Percentiles rank a stretch among this genome's conserved stretches.
These are phyloP conservation scores for Cornus controversa DNA, from an alignment of 148 eudicot genomes.

Conservation along the genomic window DNA sequence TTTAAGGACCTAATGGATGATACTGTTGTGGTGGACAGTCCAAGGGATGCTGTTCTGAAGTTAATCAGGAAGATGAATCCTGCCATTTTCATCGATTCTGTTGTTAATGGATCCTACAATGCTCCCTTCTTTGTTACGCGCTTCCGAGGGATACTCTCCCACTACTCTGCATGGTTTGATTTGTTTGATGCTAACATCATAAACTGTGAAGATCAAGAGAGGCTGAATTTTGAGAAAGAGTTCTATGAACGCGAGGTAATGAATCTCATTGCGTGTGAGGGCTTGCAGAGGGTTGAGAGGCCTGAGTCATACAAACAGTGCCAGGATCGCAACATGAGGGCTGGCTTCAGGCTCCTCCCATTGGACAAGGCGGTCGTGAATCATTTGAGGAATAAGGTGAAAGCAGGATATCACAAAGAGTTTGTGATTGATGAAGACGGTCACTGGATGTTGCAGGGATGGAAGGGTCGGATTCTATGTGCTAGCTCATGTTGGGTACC, in stretches of 20 bases:
- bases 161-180: conserved; percentile 40
- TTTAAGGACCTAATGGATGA: conserved; percentile 41
- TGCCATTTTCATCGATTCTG: conserved; percentile 19
- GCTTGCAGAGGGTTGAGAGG: conserved; percentile 46
- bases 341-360: conserved; percentile 40
- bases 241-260: conserved; percentile 36
- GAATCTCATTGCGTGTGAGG: conserved; percentile 60
- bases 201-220: conserved; percentile 35
- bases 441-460: conserved; percentile 59
- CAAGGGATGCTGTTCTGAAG: conserved; percentile 24
- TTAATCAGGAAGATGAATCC: conserved; percentile 21
- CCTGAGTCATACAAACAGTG: conserved; percentile 63
- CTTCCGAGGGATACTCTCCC: conserved; percentile 48
- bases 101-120: conserved; percentile 27
- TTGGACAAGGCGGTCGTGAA: conserved; percentile 35
- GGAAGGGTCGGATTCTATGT: conserved; percentile 53
- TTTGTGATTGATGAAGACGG: conserved; percentile 54
- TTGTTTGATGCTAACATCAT: conserved; percentile 40
- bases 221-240: conserved; percentile 41
- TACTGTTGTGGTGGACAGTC: conserved; percentile 24
- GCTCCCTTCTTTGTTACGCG: conserved; percentile 64
- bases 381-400: conserved; percentile 34
- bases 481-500: conserved; percentile 54
- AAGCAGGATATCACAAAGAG: conserved; percentile 45
- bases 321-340: conserved; percentile 43